phyloP scores from a whole-genome alignment of 106 monocot genomes.

The Dioscorea alata region DNA sequence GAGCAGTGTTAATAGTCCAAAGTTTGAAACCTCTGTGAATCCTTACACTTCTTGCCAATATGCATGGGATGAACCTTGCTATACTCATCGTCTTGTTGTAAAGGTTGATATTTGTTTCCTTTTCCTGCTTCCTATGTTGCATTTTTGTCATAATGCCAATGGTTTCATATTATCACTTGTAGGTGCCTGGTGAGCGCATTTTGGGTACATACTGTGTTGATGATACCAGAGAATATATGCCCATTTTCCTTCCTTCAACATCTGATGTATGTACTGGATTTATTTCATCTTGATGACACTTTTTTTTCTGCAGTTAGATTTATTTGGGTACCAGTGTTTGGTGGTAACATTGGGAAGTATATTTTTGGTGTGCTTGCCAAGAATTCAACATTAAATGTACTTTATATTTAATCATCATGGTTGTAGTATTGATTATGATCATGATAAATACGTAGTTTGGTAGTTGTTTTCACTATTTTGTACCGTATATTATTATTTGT shows the following conservation, averaged over 20 bases:
- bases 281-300: no score
- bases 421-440: no score
- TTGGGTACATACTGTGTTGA: slow-evolving; percentile 81
- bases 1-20: no score
- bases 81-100: slow-evolving; percentile 84
- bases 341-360: no score
- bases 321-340: no score
- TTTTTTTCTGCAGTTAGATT: no score
- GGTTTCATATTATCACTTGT: slow-evolving; percentile 1
- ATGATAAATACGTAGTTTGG: no score
- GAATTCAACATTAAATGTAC: no score
- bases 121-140: not conserved
- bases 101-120: slow-evolving; percentile 40
- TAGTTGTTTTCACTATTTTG: no score
- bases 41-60: slow-evolving; percentile 79
- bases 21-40: slow-evolving; percentile 82
- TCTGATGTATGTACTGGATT: slow-evolving; percentile 47
- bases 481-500: no score
- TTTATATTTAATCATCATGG: no score
- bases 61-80: slow-evolving; percentile 97
- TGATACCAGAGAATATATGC: slow-evolving; percentile 50
- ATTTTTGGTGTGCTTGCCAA: no score
- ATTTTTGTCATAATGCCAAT: slow-evolving; percentile 3
- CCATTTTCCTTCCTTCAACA: slow-evolving; percentile 62
- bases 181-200: slow-evolving; percentile 89